Evolutionary conservation across 257 asterid species (phyloP).

Genomic region (Nicotiana undulata): DNA sequence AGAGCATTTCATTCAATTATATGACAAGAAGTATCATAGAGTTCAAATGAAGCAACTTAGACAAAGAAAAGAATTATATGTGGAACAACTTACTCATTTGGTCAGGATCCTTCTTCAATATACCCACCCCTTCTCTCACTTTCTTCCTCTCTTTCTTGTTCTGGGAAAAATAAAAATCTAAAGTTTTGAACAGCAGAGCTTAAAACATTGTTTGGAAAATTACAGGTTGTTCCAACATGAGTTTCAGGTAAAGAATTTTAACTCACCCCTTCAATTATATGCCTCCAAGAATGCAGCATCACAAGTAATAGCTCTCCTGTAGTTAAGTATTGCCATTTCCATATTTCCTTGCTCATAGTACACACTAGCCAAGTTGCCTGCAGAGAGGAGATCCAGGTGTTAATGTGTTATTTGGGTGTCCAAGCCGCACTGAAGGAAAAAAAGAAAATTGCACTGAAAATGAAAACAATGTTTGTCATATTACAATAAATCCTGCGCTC

Average conservation of each 20-base stretch:
- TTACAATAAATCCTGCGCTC: neutral
- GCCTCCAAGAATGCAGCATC: conserved; percentile 94
- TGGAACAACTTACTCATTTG: conserved; percentile 57
- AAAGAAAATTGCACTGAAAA: neutral
- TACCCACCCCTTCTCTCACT: conserved; percentile 96
- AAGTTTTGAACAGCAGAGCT: too few species aligned
- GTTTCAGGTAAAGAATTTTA: too few species aligned
- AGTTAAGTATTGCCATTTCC: conserved; percentile 87
- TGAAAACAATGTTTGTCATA: neutral
- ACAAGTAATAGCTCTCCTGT: conserved; percentile 89
- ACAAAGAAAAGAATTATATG: neutral
- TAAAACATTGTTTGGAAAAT: too few species aligned
- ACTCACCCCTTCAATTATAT: too few species aligned
- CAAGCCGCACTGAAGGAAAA: neutral
- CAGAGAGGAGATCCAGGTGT: conserved; percentile 10
- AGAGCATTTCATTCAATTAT: neutral
- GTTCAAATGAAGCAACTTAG: too few species aligned
- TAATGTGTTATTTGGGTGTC: neutral
- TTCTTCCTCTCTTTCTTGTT: conserved; percentile 91
- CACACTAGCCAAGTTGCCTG: conserved; percentile 92
- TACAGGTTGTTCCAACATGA: too few species aligned
- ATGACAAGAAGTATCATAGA: too few species aligned
- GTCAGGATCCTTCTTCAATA: conserved; percentile 94
- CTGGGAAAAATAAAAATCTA: conserved; percentile 24
- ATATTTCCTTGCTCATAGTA: conserved; percentile 94